Percentiles rank a stretch among this genome's conserved stretches.
Conservation (phyloP, 148 eudicot genomes). For the Suaeda aralocaspica region DNA sequence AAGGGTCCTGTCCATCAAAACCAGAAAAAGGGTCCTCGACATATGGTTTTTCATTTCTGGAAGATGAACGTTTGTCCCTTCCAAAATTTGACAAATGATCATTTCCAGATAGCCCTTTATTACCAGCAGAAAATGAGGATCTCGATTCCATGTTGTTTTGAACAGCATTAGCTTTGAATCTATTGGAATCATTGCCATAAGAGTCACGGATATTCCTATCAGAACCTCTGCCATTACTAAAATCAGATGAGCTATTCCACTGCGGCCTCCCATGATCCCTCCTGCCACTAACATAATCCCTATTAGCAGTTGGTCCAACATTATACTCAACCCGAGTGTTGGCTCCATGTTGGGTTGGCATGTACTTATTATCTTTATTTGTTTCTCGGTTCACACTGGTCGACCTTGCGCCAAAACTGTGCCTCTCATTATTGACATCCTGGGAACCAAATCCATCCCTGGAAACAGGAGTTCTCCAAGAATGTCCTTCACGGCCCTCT, state of each 20-base stretch:
- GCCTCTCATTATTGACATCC: conserved; percentile 30
- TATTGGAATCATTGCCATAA: conserved; percentile 37
- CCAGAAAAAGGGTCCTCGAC: conserved; percentile 51
- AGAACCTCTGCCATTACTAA: conserved; percentile 36
- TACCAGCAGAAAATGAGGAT: conserved; percentile 45
- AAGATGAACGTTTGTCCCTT: conserved; percentile 49
- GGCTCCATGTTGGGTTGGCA: too few relatives aligned
- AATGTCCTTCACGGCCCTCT: conserved; percentile 49
- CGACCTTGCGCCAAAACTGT: conserved; percentile 35
- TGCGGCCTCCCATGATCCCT: conserved; percentile 54
- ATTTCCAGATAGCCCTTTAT: conserved; percentile 36
- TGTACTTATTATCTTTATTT: conserved; percentile 45
- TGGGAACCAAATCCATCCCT: conserved; percentile 39
- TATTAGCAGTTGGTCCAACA: conserved; percentile 27
- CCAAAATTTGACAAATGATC: conserved; percentile 49
- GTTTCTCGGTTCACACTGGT: conserved; percentile 29
- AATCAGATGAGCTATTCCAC: conserved; percentile 37
- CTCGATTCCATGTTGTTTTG: conserved; percentile 40
- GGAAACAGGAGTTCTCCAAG: conserved; percentile 43
- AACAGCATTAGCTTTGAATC: conserved; percentile 37
- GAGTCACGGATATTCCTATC: conserved; percentile 39
- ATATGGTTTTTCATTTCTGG: conserved; percentile 51
- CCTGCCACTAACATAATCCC: conserved; percentile 42
- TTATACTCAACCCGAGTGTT: conserved; percentile 8
- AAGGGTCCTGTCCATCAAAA: conserved; percentile 72